Evolutionary conservation across 2,329 filamentous ascomycete genomes (phyloP).

Genomic region (Xylariales sp.): DNA sequence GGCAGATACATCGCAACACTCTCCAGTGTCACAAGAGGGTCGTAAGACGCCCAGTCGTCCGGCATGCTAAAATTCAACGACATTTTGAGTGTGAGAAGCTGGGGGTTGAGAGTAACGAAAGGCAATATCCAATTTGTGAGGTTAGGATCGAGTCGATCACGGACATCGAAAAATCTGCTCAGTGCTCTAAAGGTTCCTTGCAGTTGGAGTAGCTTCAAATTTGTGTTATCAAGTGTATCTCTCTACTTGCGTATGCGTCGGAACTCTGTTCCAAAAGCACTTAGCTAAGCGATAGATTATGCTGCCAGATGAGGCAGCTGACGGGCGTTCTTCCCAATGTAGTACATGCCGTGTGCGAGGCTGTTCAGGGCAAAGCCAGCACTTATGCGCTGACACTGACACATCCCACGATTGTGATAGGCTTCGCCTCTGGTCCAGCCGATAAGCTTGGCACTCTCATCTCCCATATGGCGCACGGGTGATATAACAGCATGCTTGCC

Average conservation of each 20-base stretch:
- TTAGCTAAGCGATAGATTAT: too few relatives aligned
- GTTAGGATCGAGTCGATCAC: background rate
- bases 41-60: background rate
- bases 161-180: background rate
- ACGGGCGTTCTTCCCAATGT: background rate
- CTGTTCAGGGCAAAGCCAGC: background rate
- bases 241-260: background rate
- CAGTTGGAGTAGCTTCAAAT: too few relatives aligned
- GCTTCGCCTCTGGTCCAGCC: background rate
- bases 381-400: background rate
- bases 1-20: background rate
- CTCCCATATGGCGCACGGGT: background rate
- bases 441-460: too few relatives aligned
- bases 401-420: background rate
- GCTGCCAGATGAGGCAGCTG: background rate
- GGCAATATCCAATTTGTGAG: background rate
- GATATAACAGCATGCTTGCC: background rate
- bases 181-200: background rate
- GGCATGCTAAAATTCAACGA: background rate
- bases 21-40: background rate
- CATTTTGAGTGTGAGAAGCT: background rate
- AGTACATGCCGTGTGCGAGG: background rate
- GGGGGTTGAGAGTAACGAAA: background rate
- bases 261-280: background rate
- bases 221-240: too few relatives aligned